Base-by-base conservation (phyloP, 2,329 filamentous ascomycete genomes). In the Fusarium paranaense region DNA sequence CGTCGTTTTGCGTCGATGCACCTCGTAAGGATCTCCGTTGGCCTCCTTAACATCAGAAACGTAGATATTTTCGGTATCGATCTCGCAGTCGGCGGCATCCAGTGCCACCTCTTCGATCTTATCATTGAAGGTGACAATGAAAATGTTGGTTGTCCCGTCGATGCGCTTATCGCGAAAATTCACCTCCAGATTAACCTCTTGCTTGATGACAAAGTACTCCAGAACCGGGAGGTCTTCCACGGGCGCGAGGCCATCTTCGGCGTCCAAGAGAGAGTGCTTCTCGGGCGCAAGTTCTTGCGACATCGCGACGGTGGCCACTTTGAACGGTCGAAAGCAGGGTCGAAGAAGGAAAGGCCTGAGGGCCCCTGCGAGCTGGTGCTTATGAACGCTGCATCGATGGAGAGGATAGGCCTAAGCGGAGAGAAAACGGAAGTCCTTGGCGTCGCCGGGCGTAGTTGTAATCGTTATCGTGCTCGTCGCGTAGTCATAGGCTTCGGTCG, bases 141-240 rank as follows among this genome's bases (percentile, higher is more conserved):
- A 93, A 76, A 99, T 93, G 76, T 95, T 93, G 10, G 94, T 94
- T 72, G 90, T 92, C 60, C 97, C 97, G 70, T 90, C 91, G 78
- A 98, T 85, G 79, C 88, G 89, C 82, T 92, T 92, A 63, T 90
- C 90, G 73, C 90, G 88, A 81, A 99, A 97, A 84, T 97, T 94
- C 80, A 99, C 87, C 78, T 98, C 95, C 69, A 99, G 87, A 78
- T 95, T 92, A 59, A 99, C 92, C 81, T 94, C 94, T 84, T 98
- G 96, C 83, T 95, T 93, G 64, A 94, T 88, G 67, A 98, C 85
- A 45, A 88, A 85, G 65, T 84, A 86, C 30, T 85, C 82, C 18
- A 83, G 81, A 4, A 85, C 75, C 6, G 82, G 80, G 10, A 73
- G 69, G 69, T 86, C 84, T 59, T 82, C 73, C 35, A 82, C 74